phyloP scores from a whole-genome alignment of 192 early-diverging fungal genomes.

The Dimargaris cristalligena region DNA sequence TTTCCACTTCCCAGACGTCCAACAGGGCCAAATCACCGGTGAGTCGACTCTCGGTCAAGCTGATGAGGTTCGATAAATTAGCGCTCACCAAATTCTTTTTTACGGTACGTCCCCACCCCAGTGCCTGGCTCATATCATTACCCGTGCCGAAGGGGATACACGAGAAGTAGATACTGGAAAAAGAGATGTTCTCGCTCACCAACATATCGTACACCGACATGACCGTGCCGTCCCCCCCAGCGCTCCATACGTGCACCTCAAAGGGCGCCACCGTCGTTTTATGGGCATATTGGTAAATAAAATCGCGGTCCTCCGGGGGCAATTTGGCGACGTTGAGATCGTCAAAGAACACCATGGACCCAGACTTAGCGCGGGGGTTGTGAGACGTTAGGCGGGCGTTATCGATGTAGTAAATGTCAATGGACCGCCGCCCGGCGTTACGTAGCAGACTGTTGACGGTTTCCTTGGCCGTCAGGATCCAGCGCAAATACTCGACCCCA shows the following conservation, averaged over 20 bases:
- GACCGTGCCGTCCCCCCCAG: slow-evolving; percentile 61
- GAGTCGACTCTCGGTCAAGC: slow-evolving; percentile 35
- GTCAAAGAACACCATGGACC: slow-evolving; percentile 2
- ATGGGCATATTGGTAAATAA: slow-evolving; percentile 14
- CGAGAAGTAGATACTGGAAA: slow-evolving; percentile 48
- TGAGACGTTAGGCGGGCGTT: background rate
- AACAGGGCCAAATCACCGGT: slow-evolving; percentile 43
- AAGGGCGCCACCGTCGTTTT: slow-evolving; percentile 18
- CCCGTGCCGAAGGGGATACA: slow-evolving; percentile 62
- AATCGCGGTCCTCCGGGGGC: background rate
- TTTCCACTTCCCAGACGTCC: slow-evolving; percentile 49
- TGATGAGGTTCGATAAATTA: slow-evolving; percentile 35
- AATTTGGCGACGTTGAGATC: background rate
- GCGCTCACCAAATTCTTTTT: slow-evolving; percentile 38
- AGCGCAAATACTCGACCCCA: slow-evolving; percentile 37
- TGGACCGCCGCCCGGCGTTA: background rate
- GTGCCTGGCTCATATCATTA: slow-evolving; percentile 56
- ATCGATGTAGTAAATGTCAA: slow-evolving; percentile 2
- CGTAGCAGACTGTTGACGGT: background rate
- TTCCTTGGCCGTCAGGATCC: slow-evolving; percentile 9
- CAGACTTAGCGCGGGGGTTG: background rate
- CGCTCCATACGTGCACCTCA: slow-evolving; percentile 59
- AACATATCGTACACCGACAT: slow-evolving; percentile 48
- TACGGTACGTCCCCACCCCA: slow-evolving; percentile 61
- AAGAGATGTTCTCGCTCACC: slow-evolving; percentile 38